Percentiles rank a stretch among this genome's conserved stretches.
phyloP scores from a whole-genome alignment of 352 stramenopile genomes.

The Phytophthora melonis region DNA sequence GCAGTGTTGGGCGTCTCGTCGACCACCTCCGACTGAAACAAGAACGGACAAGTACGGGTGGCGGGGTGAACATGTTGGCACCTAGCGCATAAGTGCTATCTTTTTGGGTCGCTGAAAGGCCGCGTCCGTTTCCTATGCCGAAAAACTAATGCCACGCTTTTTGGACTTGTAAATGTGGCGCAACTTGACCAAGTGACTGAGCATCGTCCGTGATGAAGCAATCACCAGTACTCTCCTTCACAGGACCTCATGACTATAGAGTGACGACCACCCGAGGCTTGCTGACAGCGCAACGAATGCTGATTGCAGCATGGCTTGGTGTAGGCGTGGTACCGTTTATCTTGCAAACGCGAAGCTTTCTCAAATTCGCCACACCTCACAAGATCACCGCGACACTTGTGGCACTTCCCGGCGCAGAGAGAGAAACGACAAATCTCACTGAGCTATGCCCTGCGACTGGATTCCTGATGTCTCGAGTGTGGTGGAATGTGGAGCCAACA shows the following conservation, averaged over 20 bases:
- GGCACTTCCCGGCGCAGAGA: not conserved
- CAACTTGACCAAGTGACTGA: not conserved
- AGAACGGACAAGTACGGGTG: conserved; percentile 31
- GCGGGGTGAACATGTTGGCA: conserved; percentile 17
- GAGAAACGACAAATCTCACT: conserved; percentile 11
- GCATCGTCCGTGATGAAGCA: not conserved
- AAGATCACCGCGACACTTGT: conserved; percentile 18
- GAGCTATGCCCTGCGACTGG: conserved; percentile 9
- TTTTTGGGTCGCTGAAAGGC: not conserved
- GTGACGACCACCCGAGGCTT: not conserved
- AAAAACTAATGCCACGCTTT: not conserved
- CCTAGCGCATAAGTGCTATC: not conserved
- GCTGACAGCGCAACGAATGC: conserved; percentile 4
- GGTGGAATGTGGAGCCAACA: conserved; percentile 31
- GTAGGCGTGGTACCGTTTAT: conserved; percentile 20
- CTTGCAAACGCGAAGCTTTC: conserved; percentile 20
- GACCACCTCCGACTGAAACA: conserved; percentile 52
- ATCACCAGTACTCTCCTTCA: conserved; percentile 7
- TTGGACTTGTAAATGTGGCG: not conserved
- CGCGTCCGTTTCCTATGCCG: not conserved
- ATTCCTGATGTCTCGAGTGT: conserved; percentile 26
- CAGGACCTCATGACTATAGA: not conserved
- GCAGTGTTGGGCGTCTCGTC: conserved; percentile 53
- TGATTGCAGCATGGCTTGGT: conserved; percentile 16
- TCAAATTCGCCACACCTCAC: conserved; percentile 21